A percentile compares a stretch with the other conserved stretches of the same genome.
Conservation (phyloP, 2,329 filamentous ascomycete genomes). For the Neurospora sp. region DNA sequence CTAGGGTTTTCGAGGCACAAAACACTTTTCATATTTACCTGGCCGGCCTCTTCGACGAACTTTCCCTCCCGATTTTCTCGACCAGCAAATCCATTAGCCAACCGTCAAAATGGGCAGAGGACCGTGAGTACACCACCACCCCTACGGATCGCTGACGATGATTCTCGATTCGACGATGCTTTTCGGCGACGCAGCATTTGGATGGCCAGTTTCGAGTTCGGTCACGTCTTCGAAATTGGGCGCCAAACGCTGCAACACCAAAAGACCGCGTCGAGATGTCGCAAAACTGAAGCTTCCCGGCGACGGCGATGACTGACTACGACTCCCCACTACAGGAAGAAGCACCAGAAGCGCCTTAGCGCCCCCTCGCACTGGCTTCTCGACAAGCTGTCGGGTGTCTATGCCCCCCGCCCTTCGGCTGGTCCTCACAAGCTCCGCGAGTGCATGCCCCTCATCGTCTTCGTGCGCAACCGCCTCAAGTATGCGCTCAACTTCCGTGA, state of each 20-base stretch:
- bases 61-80: slow-evolving; percentile 18
- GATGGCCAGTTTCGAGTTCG: not conserved
- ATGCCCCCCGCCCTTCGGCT: slow-evolving; percentile 58
- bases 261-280: not conserved
- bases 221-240: not conserved
- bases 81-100: slow-evolving; percentile 24
- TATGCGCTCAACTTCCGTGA: slow-evolving; percentile 99
- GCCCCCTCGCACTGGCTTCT: slow-evolving; percentile 99
- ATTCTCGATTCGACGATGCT: not conserved
- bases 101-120: slow-evolving; percentile 35
- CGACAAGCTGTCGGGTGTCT: slow-evolving; percentile 96
- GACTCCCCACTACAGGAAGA: slow-evolving; percentile 55
- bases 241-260: not conserved
- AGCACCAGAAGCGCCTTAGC: slow-evolving; percentile 99
- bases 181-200: not conserved
- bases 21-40: slow-evolving; percentile 16
- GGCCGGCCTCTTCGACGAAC: slow-evolving; percentile 12
- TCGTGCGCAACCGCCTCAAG: slow-evolving; percentile 95
- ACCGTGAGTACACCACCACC: slow-evolving; percentile 37
- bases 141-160: not conserved
- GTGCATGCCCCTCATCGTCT: slow-evolving; percentile 97
- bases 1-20: slow-evolving; percentile 21
- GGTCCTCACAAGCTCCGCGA: slow-evolving; percentile 99
- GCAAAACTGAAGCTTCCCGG: not conserved
- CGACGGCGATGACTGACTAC: slow-evolving; percentile 19